phyloP scores from a whole-genome alignment of 371 early-diverging fungal genomes.

The Rhizomucor pusillus region DNA sequence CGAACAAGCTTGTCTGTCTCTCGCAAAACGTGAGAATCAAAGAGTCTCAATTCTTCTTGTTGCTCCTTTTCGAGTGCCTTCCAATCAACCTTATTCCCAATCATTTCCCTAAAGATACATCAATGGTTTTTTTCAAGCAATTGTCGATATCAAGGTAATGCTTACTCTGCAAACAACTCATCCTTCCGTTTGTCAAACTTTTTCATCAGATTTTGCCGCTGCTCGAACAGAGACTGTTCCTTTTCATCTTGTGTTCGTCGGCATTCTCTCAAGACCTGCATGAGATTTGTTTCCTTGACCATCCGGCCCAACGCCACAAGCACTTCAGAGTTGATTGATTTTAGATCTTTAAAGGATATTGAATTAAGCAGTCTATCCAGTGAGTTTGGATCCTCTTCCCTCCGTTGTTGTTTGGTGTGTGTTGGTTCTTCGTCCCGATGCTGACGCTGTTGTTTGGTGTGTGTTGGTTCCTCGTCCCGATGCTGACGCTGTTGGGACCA shows the following conservation, averaged over 20 bases:
- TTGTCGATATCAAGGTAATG: too few species aligned
- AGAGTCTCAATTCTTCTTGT: constrained; percentile 19
- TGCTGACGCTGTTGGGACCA: constrained; percentile 3
- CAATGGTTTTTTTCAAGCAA: too few species aligned
- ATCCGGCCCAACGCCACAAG: constrained; percentile 26
- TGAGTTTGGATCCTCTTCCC: constrained; percentile 1
- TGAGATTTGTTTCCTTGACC: constrained; percentile 32
- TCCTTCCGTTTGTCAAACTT: constrained; percentile 28
- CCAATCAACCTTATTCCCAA: background rate
- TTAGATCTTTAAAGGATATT: constrained; percentile 15
- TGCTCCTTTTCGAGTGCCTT: constrained; percentile 20
- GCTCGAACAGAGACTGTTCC: constrained; percentile 30
- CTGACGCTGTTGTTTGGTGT: background rate
- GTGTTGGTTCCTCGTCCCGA: background rate
- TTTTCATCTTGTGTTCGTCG: constrained; percentile 33
- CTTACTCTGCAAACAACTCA: constrained; percentile 33
- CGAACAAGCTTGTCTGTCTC: constrained; percentile 32
- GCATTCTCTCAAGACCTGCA: constrained; percentile 24
- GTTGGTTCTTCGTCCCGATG: background rate
- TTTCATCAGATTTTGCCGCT: constrained; percentile 23
- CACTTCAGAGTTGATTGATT: constrained; percentile 38
- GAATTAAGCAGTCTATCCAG: constrained; percentile 17
- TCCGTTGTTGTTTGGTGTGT: background rate
- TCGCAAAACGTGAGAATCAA: constrained; percentile 33
- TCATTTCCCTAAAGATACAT: too few species aligned